Evolutionary conservation across 768 basidiomycete species (phyloP), one percentile per base, ranked within the genome.

Genomic region (Asterophora lycoperdoides): DNA sequence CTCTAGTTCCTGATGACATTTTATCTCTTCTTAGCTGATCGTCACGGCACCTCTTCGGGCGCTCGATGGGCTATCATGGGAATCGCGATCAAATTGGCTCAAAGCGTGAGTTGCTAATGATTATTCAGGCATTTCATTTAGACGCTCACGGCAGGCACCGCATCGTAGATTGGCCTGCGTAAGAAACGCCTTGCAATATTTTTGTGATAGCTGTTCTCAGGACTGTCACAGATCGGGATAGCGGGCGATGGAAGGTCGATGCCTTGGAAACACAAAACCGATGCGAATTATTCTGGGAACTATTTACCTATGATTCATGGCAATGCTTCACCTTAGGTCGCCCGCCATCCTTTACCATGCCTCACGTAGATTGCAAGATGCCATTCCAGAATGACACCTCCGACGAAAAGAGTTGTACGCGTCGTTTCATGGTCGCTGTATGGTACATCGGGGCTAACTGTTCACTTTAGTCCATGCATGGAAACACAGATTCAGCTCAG

Each of bases 311-410:
- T 45, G 68, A 78, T 58, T 78, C 75, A 14, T 74, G 73, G 69
- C 75, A 84, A 72, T 84, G 81, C 54, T 70, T 80, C 59, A 86
- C 84, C 2, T 84, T 83, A 59, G 82, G 83, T 14, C 76, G 84
- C 17, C 84, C 84, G 5, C 81, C 84, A 23, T 83, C 83, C 2
- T 83, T 86, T 54, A 74, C 79, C n/a, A 59, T 79, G 33, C 73
- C 82, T 0, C 84, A 86, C 63, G 71, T 85, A 37, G 84, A 86
- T 48, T 81, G 79, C 64, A 82, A 79, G 56, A 66, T 83, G 66
- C 84, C 84, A 0, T 73, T 73, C 56, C 19, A 64, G 1, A 72
- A 69, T 23, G 78, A 82, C 48, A 50, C 64, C 8, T 63, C 72
- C 11, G 79, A 80, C 53, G 81, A 85, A 50, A 73, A 77, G 46